Base-by-base conservation (phyloP, 805 yeast genomes). In the Wickerhamiella kurtzmanii region DNA sequence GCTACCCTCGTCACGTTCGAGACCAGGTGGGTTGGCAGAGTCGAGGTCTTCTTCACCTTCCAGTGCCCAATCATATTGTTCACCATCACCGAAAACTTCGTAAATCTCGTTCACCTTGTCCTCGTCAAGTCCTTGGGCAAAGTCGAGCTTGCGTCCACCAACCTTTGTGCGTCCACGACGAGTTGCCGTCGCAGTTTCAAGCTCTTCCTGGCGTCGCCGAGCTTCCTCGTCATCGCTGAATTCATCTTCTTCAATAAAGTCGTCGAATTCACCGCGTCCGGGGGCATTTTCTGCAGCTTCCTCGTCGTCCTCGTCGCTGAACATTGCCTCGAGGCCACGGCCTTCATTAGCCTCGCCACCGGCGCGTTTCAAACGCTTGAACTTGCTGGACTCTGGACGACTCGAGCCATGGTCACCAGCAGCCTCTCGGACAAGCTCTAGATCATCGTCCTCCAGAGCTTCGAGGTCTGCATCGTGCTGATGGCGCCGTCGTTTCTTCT, bases 11-110 rank as follows among this genome's bases (percentile, higher is more conserved):
- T 18, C 21, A 18, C 39, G 22, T 19, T 19, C 18, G 13, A 28
- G 41, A 9, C 41, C 44, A 53, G 44, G 44, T n/a, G 50, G 48
- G 22, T 46, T 35, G 4, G 50, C 49, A 9, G 50, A 61, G 18
- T 54, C 58, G n/a, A 48, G 58, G 43, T 70, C 73, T n/a, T 76
- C 79, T 65, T 88, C 96, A 22, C 85, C 92, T 59, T 86, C 96
- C 47, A 92, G 70, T 11, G 98, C 98, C 97, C 98, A 92, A 48
- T 85, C 96, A 64, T 92, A 92, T 60, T 89, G 96, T 53, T 80
- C 87, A 44, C 98, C 98, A 63, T 87, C 94, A 54, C 98, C 98
- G 61, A 92, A 92, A 13, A 92, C 85, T 62, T 92, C 98, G 59
- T 79, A 87, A 60, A 92, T 75, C 64, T 89, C 96, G 59, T 86